Conservation (phyloP, 805 yeast genomes). For the Candida germanica region DNA sequence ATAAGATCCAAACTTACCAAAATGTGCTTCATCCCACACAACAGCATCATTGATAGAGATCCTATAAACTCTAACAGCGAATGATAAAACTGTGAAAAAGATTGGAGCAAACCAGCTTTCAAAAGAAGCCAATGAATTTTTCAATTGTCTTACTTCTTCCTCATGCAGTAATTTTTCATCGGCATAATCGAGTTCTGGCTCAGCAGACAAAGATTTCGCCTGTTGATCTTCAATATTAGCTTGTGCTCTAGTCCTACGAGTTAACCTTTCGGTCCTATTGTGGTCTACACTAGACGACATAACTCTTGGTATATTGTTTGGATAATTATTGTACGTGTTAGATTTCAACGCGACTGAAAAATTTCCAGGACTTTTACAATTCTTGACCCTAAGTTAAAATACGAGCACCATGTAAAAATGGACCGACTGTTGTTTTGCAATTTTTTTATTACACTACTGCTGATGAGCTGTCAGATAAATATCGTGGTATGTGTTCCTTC, state of each 20-base stretch:
- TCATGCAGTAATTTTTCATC: slow-evolving; percentile 19
- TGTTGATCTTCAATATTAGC: slow-evolving; percentile 5
- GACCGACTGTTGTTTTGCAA: too few relatives aligned
- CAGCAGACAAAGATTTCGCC: neutral
- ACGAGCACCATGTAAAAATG: too few relatives aligned
- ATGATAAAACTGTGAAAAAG: slow-evolving; percentile 64
- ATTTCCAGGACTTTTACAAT: too few relatives aligned
- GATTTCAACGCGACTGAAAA: slow-evolving; percentile 5
- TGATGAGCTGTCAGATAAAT: too few relatives aligned
- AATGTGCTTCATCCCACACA: slow-evolving; percentile 90
- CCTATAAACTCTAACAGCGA: slow-evolving; percentile 59
- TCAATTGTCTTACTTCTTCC: slow-evolving; percentile 25
- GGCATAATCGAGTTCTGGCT: slow-evolving; percentile 13
- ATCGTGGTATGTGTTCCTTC: too few relatives aligned
- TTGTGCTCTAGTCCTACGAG: slow-evolving; percentile 14
- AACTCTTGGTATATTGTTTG: neutral
- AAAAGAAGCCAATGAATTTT: slow-evolving; percentile 24
- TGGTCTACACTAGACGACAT: slow-evolving; percentile 9
- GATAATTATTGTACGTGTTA: slow-evolving; percentile 6
- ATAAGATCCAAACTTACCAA: slow-evolving; percentile 82
- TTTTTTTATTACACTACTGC: too few relatives aligned
- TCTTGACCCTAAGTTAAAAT: neutral
- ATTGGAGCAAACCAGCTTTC: slow-evolving; percentile 53
- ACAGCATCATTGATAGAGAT: slow-evolving; percentile 58
- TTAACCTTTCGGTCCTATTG: slow-evolving; percentile 8